Percentiles rank a stretch among this genome's conserved stretches.
Evolutionary conservation across 1,284 basidiomycete genomes (phyloP).

Genomic region (Ceratobasidium sp.): DNA sequence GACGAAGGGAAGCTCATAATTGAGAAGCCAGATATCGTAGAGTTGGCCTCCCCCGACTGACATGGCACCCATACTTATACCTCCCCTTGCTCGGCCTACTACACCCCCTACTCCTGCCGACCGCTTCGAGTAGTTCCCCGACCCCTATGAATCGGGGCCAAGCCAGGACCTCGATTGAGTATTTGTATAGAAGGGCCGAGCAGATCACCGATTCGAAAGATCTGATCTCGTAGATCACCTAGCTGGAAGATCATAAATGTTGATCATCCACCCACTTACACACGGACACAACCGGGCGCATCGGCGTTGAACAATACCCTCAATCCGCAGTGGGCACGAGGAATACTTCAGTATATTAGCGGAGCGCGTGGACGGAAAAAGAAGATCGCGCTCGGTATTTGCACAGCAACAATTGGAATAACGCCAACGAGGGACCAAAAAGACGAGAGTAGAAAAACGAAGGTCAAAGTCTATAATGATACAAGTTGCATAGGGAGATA

Average conservation of each 20-base stretch:
- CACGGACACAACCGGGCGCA: no score
- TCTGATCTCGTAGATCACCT: no score
- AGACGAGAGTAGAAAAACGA: background rate
- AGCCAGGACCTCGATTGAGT: no score
- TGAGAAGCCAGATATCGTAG: background rate
- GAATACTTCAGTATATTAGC: constrained; percentile 1
- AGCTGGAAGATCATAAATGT: no score
- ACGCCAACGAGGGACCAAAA: background rate
- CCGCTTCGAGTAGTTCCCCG: no score
- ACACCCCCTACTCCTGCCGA: constrained; percentile 1
- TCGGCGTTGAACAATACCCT: no score
- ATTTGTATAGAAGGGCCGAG: no score
- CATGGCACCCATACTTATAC: background rate
- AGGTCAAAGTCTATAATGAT: constrained; percentile 24
- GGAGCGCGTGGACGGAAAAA: background rate
- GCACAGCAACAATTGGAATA: background rate
- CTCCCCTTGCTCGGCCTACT: background rate
- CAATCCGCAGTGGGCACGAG: background rate
- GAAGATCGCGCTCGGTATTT: background rate
- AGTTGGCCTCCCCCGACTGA: background rate
- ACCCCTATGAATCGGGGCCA: no score
- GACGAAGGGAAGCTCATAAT: background rate
- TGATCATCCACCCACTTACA: no score
- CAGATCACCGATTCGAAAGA: no score
- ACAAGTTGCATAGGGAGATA: constrained; percentile 1